Conservation (phyloP, 2,329 filamentous ascomycete species). For the Beauveria medogensis region DNA sequence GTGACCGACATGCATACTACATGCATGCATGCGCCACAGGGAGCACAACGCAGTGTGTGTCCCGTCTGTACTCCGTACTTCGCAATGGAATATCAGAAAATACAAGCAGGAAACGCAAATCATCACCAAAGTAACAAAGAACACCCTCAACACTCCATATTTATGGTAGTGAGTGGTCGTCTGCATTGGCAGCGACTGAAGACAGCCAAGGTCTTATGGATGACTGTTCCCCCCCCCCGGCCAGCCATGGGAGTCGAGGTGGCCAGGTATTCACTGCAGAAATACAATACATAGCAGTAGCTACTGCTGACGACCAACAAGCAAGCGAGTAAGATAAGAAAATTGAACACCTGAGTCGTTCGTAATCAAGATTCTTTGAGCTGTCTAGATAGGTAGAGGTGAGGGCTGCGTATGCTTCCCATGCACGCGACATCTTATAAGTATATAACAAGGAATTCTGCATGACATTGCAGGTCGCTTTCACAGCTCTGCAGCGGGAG, state of each 20-base stretch:
- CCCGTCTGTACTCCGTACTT: too few relatives aligned
- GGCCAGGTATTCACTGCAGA: not conserved
- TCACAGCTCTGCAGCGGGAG: not conserved
- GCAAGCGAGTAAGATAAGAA: not conserved
- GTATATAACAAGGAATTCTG: not conserved
- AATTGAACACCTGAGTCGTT: not conserved
- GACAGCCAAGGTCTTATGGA: not conserved
- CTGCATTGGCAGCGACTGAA: not conserved
- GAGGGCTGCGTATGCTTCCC: too few relatives aligned
- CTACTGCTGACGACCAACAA: not conserved
- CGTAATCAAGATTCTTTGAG: not conserved
- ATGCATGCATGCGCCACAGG: not conserved
- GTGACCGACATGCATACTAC: conserved; percentile 9
- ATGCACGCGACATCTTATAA: not conserved
- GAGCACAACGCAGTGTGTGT: not conserved
- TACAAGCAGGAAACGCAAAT: too few relatives aligned
- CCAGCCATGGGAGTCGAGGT: not conserved
- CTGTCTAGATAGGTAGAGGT: too few relatives aligned
- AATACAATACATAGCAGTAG: not conserved
- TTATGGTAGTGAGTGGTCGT: too few relatives aligned
- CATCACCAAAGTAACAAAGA: too few relatives aligned
- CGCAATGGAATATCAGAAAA: not conserved
- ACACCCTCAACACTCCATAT: too few relatives aligned
- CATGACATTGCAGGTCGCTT: not conserved
- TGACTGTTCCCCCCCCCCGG: not conserved